Conservation (phyloP, 164 flowering plant genomes). For the Vitis cinerea region DNA sequence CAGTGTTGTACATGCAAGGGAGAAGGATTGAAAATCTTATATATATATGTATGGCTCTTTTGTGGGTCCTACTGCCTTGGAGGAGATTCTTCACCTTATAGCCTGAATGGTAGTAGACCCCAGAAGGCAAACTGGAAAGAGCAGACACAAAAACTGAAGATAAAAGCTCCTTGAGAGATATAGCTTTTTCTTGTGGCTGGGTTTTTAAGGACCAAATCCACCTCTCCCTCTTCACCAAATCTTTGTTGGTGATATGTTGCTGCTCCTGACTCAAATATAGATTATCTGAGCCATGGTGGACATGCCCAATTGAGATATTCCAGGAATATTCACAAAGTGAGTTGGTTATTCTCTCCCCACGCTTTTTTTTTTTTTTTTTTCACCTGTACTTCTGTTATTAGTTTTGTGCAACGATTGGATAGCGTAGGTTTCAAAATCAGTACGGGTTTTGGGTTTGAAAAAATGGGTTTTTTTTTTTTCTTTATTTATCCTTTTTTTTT, state of each 20-base stretch:
- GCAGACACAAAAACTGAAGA: too few relatives aligned
- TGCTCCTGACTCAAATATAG: neutral
- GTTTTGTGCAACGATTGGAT: neutral
- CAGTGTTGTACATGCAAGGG: neutral
- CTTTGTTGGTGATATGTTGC: slow-evolving; percentile 4
- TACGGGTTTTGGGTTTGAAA: slow-evolving; percentile 1
- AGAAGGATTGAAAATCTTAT: neutral
- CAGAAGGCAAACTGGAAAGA: too few relatives aligned
- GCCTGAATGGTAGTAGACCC: neutral
- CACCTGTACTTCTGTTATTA: neutral
- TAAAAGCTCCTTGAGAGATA: too few relatives aligned
- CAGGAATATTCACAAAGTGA: too few relatives aligned
- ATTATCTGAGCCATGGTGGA: too few relatives aligned
- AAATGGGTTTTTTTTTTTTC: neutral
- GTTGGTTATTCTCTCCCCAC: neutral
- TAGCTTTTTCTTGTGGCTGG: too few relatives aligned
- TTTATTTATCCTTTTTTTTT: neutral
- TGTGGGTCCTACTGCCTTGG: neutral
- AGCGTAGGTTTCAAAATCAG: too few relatives aligned
- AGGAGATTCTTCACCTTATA: neutral
- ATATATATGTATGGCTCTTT: neutral
- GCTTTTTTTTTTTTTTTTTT: neutral
- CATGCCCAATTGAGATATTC: too few relatives aligned
- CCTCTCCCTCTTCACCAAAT: neutral
- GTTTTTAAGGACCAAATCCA: neutral